Evolutionary conservation across 2,329 filamentous ascomycete species (phyloP), one percentile per base, ranked within the genome.

Genomic region (Amphichorda felina): DNA sequence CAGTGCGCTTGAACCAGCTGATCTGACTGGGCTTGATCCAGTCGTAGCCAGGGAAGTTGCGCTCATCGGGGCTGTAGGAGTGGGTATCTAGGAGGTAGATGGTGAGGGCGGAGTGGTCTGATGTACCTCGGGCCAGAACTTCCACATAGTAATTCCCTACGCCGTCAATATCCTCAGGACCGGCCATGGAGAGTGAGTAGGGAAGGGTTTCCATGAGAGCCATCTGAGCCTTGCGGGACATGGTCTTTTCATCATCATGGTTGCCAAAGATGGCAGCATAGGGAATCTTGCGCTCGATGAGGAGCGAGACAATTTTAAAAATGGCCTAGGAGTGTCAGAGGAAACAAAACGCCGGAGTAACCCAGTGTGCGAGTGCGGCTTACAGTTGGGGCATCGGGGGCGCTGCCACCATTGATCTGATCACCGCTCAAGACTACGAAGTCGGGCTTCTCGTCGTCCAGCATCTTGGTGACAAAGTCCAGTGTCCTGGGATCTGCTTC

Each of bases 261-360:
- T 98, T 98, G 38, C 91, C 91, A 50, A 96, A 95, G 40, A 98
- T 96, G 41, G 81, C 79, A 13, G 87, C 84, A 50, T 93, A 96
- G 0, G 91, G 91, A 26, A 96, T 86, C 49, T 86, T 85, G 54
- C 83, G 83, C 54, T 86, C 77, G 42, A 86, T 82, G 34, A 98
- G 75, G 10, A 93, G 68, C 33, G 84, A 78, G 5, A 85, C 82
- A 49, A 88, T 86, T 60, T 98, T 98, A 67, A 93, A 94, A 40
- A 98, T 82, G 26, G 89, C 84, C 76, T 82, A 36, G 5, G 15
- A 13, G 2, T 33, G 21, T 33, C 4, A 18, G 46, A 10, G 21
- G n/a, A n/a, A n/a, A n/a, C n/a, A n/a, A n/a, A n/a, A n/a, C n/a
- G n/a, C n/a, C 55, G 10, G 8, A n/a, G n/a, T n/a, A n/a, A n/a